Evolutionary conservation across 108 stramenopile genomes (phyloP).

Genomic region (Skeletonema marinoi): DNA sequence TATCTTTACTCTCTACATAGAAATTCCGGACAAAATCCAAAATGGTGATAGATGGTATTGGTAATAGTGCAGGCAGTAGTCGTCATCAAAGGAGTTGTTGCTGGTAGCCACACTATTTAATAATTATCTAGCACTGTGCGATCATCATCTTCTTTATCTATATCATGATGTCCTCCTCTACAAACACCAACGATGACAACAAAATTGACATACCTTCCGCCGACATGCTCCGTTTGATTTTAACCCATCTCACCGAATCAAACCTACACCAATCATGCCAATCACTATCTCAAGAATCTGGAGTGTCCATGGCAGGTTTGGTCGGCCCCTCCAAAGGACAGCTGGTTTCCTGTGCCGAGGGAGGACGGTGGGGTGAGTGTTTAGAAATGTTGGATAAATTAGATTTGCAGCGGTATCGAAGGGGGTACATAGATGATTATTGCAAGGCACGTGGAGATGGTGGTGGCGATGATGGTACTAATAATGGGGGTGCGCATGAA

Average conservation of each 20-base stretch:
- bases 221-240: conserved; percentile 66
- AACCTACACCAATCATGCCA: conserved; percentile 59
- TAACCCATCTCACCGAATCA: conserved; percentile 63
- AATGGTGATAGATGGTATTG: too few relatives aligned
- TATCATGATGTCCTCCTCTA: too few relatives aligned
- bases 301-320: conserved; percentile 53
- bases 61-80: too few relatives aligned
- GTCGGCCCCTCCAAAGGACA: conserved; percentile 18
- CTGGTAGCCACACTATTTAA: too few relatives aligned
- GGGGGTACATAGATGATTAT: conserved; percentile 14
- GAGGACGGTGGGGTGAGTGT: conserved; percentile 72
- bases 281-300: conserved; percentile 63
- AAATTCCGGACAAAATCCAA: too few relatives aligned
- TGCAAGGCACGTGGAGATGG: not conserved
- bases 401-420: conserved; percentile 36
- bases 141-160: too few relatives aligned
- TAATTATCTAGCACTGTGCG: too few relatives aligned
- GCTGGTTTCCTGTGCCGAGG: conserved; percentile 17
- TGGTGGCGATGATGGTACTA: conserved; percentile 4
- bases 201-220: conserved; percentile 52
- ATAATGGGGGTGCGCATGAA: not conserved
- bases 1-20: too few relatives aligned
- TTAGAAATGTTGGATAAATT: conserved; percentile 38
- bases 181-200: conserved; percentile 2
- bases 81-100: too few relatives aligned